These are phyloP conservation scores for Atkinsonella texensis DNA, from an alignment of 2,329 filamentous ascomycete species.

Conservation along the genomic window DNA sequence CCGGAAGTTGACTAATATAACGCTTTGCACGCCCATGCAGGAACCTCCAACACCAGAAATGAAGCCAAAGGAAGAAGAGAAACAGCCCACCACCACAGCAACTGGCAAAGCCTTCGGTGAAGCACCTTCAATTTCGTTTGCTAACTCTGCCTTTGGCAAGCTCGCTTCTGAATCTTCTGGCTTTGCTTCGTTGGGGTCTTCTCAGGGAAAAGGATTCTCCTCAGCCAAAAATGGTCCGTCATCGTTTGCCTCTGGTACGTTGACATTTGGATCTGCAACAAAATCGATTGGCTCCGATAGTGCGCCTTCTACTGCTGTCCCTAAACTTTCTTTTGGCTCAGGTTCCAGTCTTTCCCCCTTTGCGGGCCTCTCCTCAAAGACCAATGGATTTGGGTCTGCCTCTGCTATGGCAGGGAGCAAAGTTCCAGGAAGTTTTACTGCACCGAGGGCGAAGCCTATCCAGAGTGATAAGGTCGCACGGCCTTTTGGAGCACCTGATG, in stretches of 20 bases:
- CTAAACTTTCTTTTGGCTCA: slow-evolving; percentile 39
- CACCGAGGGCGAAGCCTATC: slow-evolving; percentile 36
- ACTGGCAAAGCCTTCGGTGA: slow-evolving; percentile 9
- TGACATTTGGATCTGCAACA: slow-evolving; percentile 7
- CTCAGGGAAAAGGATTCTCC: slow-evolving; percentile 38
- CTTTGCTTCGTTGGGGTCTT: slow-evolving; percentile 44
- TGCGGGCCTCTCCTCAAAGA: slow-evolving; percentile 27
- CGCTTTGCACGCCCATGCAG: not conserved
- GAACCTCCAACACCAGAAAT: not conserved
- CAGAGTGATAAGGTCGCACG: slow-evolving; percentile 51
- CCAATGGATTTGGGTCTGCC: slow-evolving; percentile 35
- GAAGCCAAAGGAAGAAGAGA: not conserved
- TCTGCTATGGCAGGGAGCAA: slow-evolving; percentile 28
- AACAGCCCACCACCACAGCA: not conserved
- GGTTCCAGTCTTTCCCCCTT: slow-evolving; percentile 33
- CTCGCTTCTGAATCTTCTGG: slow-evolving; percentile 52
- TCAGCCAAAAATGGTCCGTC: slow-evolving; percentile 24
- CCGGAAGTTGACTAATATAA: not conserved
- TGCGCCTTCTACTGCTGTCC: slow-evolving; percentile 19
- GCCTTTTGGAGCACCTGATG: slow-evolving; percentile 67
- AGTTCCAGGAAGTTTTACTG: slow-evolving; percentile 56
- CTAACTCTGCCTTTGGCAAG: slow-evolving; percentile 55
- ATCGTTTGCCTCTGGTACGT: slow-evolving; percentile 17
- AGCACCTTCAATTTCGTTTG: slow-evolving; percentile 52
- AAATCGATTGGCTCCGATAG: not conserved